Base-by-base conservation (phyloP, 2,329 filamentous ascomycete genomes). In the Talaromyces piceae region DNA sequence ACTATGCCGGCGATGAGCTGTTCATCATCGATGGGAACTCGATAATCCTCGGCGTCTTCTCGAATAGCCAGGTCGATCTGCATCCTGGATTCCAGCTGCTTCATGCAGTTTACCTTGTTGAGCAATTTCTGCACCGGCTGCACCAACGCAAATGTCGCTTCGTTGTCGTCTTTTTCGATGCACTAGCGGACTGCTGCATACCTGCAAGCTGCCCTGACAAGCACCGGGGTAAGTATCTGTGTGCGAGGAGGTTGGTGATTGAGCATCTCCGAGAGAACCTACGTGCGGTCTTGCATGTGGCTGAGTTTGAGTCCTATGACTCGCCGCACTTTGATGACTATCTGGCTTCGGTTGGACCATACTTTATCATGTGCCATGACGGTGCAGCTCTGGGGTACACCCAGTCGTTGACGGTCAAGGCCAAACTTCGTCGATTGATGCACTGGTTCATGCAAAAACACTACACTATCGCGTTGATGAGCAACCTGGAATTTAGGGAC, bases 281-380 rank as follows among this genome's bases (percentile, higher is more conserved):
- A 22, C 11, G 25, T 16, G 39, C 8, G 12, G n/a, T 6, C 7
- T 27, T 47, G 12, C 13, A 48, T 8, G 27, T 51, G 9, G 16
- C 37, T 5, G 4, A 47, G 7, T 52, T 52, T 26, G 12, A 47
- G 4, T 25, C 25, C 4, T 52, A 41, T 23, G 16, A 16, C n/a
- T 43, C 76, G 37, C 46, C 63, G 0, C 69, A 68, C 0, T 89
- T 87, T 58, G 54, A 64, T 4, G 58, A 73, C 1, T 86, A 87
- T 58, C 67, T 87, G 1, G 56, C 69, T 2, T 60, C 63, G 1
- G 74, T 76, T 22, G 76, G 80, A 0, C 70, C 82, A 3, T 83
- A 86, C 60, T 87, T 89, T 57, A 67, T 88, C 48, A 78, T 90
- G 71, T 80, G 78, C 48, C 83, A 87, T 57, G 82, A 88, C 62